A percentile compares a stretch with the other conserved stretches of the same genome.
Conservation (phyloP, 2,329 filamentous ascomycete genomes). For the Exophiala sideris region DNA sequence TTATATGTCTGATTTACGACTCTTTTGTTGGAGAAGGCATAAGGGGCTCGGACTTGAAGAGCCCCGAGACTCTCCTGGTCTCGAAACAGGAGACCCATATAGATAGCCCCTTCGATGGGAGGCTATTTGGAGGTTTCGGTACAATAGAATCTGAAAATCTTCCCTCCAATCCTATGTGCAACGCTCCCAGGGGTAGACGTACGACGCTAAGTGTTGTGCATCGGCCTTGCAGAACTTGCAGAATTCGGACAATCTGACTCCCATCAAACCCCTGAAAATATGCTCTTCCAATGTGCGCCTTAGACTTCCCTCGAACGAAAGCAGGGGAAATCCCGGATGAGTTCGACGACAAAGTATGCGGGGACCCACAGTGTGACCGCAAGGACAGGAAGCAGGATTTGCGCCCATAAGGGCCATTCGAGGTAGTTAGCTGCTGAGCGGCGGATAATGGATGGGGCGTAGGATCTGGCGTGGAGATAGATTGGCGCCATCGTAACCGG, state of each 20-base stretch:
- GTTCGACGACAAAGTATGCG: conserved; percentile 17
- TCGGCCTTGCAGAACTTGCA: too few species aligned
- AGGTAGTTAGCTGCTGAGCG: conserved; percentile 10
- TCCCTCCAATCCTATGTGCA: too few species aligned
- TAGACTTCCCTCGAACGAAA: background rate
- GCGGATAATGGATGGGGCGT: background rate
- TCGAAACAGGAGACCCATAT: too few species aligned
- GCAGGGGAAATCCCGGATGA: conserved; percentile 15
- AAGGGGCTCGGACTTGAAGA: too few species aligned
- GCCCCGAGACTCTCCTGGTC: too few species aligned
- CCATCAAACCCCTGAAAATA: background rate
- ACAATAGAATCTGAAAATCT: too few species aligned
- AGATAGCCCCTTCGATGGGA: too few species aligned
- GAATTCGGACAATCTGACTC: background rate
- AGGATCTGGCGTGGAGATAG: background rate
- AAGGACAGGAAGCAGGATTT: conserved; percentile 17
- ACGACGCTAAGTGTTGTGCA: too few species aligned
- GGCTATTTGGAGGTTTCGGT: too few species aligned
- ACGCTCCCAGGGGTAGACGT: too few species aligned
- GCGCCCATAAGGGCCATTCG: conserved; percentile 20
- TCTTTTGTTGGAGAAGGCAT: too few species aligned
- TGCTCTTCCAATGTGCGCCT: background rate
- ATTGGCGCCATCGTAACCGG: conserved; percentile 6
- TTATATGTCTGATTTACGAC: too few species aligned
- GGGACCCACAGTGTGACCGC: conserved; percentile 21